phyloP scores from a whole-genome alignment of 2,329 filamentous ascomycete species.

The Rasamsonia emersonii region DNA sequence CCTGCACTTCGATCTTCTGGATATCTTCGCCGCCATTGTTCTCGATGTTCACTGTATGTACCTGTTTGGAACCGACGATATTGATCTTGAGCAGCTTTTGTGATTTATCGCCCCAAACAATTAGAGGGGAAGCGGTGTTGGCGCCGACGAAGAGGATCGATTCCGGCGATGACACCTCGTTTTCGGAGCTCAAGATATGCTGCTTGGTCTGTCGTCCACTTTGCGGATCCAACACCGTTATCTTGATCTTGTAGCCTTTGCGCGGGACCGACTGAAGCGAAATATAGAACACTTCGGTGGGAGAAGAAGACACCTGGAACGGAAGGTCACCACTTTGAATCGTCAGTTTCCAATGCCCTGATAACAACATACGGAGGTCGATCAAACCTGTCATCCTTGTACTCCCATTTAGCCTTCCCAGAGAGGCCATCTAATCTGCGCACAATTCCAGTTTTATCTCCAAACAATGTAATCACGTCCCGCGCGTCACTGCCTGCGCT shows the following conservation, averaged over 20 bases:
- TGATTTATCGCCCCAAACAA: constrained; percentile 38
- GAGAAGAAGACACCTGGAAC: constrained; percentile 65
- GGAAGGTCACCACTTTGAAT: constrained; percentile 55
- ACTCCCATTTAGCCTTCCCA: constrained; percentile 72
- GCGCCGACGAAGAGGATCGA: constrained; percentile 33
- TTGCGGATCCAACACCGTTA: constrained; percentile 62
- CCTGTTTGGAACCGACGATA: constrained; percentile 34
- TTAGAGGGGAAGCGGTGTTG: constrained; percentile 33
- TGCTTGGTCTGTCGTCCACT: constrained; percentile 67
- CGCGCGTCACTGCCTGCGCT: constrained; percentile 34
- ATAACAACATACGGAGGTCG: not conserved
- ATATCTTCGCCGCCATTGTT: constrained; percentile 37
- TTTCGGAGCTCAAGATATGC: constrained; percentile 62
- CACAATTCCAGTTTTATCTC: constrained; percentile 49
- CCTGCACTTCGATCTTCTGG: constrained; percentile 57
- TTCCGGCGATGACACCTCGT: constrained; percentile 49
- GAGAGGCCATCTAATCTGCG: constrained; percentile 64
- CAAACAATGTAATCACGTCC: constrained; percentile 63
- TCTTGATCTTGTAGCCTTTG: constrained; percentile 66
- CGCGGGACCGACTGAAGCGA: constrained; percentile 59
- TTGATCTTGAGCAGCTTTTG: constrained; percentile 38
- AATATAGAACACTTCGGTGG: constrained; percentile 64
- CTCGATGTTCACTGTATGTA: constrained; percentile 30
- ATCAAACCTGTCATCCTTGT: constrained; percentile 50
- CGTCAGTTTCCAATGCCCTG: constrained; percentile 7